Conservation (phyloP, 257 asterid genomes). For the Handroanthus guayacan region DNA sequence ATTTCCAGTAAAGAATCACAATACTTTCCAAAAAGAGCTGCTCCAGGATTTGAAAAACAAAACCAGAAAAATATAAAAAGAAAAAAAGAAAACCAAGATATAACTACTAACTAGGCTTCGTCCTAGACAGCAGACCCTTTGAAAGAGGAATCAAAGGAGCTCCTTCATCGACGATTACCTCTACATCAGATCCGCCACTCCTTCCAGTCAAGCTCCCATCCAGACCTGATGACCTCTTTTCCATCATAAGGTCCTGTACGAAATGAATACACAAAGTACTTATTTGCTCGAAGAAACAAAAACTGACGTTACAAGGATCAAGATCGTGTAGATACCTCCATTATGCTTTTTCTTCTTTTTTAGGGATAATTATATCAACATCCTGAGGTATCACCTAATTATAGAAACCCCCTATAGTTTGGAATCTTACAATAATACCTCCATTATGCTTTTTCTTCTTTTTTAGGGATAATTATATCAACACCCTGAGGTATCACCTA, state of each 20-base stretch:
- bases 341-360: background rate
- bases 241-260: slow-evolving; percentile 43
- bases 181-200: slow-evolving; percentile 47
- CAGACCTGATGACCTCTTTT: slow-evolving; percentile 44
- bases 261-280: background rate
- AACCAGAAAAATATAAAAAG: slow-evolving; percentile 2
- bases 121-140: slow-evolving; percentile 55
- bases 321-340: background rate
- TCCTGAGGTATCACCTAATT: too few species aligned
- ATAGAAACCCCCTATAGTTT: too few species aligned
- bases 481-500: too few species aligned
- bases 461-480: background rate
- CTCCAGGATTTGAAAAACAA: slow-evolving; percentile 33
- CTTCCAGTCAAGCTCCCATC: slow-evolving; percentile 43
- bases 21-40: slow-evolving; percentile 39
- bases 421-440: too few species aligned
- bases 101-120: slow-evolving; percentile 55
- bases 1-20: slow-evolving; percentile 39
- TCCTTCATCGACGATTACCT: slow-evolving; percentile 51
- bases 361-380: background rate
- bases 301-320: background rate
- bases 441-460: background rate
- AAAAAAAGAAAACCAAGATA: background rate
- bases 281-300: background rate
- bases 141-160: slow-evolving; percentile 55